Evolutionary conservation across 2,329 filamentous ascomycete genomes (phyloP), one percentile per base, ranked within the genome.

Genomic region (Botrytis porri): DNA sequence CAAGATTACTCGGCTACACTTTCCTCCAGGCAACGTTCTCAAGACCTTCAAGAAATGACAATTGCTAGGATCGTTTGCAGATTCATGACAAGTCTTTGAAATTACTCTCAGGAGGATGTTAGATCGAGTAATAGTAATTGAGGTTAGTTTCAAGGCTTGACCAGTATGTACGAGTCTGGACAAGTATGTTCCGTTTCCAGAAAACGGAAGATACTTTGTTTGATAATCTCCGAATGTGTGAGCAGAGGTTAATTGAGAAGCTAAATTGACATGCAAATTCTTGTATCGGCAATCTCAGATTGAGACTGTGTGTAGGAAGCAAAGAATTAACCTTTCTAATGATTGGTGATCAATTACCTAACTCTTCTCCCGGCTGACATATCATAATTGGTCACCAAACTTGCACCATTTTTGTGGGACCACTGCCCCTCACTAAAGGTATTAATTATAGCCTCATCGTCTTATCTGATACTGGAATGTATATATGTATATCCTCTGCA

Each of bases 381-480:
- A 39, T 69, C 48, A 69, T 14, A 41, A 69, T 69, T 22, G 20
- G 12, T 9, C 35, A 57, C 37, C 7, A n/a, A 29, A 32, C 25
- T 67, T 39, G 35, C 64, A 67, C 35, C 64, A 67, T 67, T 29
- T 39, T 29, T 67, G 61, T 63, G 61, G 61, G 18, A 43, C 61
- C 16, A 37, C 22, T 54, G 18, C 45, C 48, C 45, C 45, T 66
- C 64, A n/a, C 25, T 51, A 51, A n/a, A 51, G 48, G 48, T 51
- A 51, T 54, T 54, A 54, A 54, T 3, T n/a, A 54, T n/a, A 54
- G 10, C n/a, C 10, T 22, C n/a, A 41, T 43, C 29, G 3, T 35
- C 22, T 22, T 25, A n/a, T 10, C 1, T 37, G 12, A 51, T 65
- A 12, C 29, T 57, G 29, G 18, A n/a, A 14, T n/a, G n/a, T n/a